A percentile compares a stretch with the other conserved stretches of the same genome.
phyloP scores from a whole-genome alignment of 345 rosid species.

The Gossypium stocksii region DNA sequence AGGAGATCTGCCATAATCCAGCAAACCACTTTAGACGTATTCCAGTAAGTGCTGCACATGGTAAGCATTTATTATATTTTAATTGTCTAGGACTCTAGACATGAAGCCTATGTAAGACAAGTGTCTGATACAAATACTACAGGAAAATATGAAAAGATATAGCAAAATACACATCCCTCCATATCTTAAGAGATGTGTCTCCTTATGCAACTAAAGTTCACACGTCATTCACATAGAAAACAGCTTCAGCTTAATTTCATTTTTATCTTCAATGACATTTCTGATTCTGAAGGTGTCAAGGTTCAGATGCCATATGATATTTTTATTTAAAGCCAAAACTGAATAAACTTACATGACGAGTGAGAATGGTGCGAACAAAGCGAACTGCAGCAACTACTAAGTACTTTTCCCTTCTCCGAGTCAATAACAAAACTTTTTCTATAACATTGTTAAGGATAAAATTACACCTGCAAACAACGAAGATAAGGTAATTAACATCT shows the following conservation, averaged over 20 bases:
- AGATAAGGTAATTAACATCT: slow-evolving; percentile 21
- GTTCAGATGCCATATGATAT: not conserved
- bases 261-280: not conserved
- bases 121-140: too few relatives aligned
- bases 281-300: not conserved
- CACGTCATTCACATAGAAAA: not conserved
- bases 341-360: slow-evolving; percentile 63
- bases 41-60: too few relatives aligned
- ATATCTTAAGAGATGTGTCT: not conserved
- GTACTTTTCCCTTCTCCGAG: slow-evolving; percentile 80
- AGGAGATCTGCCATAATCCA: too few relatives aligned
- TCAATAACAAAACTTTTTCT: slow-evolving; percentile 81
- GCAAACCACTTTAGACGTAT: too few relatives aligned
- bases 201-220: not conserved
- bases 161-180: not conserved
- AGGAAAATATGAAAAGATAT: too few relatives aligned
- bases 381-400: slow-evolving; percentile 91
- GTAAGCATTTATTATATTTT: too few relatives aligned
- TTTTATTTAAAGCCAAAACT: slow-evolving; percentile 6
- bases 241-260: not conserved
- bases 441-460: slow-evolving; percentile 74
- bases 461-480: slow-evolving; percentile 62
- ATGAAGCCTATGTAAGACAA: too few relatives aligned
- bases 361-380: slow-evolving; percentile 84
- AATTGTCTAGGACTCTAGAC: too few relatives aligned